Evolutionary conservation across 2,329 filamentous ascomycete species (phyloP).

Genomic region (Exophiala mesophila): DNA sequence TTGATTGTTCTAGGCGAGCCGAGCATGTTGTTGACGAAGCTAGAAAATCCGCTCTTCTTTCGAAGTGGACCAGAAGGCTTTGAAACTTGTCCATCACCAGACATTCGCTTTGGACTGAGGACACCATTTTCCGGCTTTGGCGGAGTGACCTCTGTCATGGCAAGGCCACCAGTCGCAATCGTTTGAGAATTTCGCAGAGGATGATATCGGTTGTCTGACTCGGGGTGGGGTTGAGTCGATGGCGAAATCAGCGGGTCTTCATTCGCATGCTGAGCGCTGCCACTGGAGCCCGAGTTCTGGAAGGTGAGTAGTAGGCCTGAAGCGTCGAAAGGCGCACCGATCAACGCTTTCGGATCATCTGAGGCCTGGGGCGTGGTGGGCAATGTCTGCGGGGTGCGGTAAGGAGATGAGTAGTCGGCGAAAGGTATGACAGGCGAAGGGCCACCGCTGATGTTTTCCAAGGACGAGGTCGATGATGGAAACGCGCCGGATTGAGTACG

Average conservation of each 20-base stretch:
- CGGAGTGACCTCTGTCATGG: slow-evolving; percentile 48
- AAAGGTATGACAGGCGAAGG: slow-evolving; percentile 36
- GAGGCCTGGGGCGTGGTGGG: slow-evolving; percentile 25
- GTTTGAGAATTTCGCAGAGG: slow-evolving; percentile 60
- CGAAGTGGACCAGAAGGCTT: slow-evolving; percentile 42
- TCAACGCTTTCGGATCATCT: slow-evolving; percentile 38
- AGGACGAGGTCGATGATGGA: slow-evolving; percentile 45
- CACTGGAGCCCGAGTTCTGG: slow-evolving; percentile 14
- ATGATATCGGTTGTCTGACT: slow-evolving; percentile 53
- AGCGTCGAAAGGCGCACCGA: slow-evolving; percentile 40
- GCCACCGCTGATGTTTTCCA: slow-evolving; percentile 40
- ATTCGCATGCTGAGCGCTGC: slow-evolving; percentile 20
- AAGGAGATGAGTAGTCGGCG: slow-evolving; percentile 31
- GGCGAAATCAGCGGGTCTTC: slow-evolving; percentile 38
- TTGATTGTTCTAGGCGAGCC: slow-evolving; percentile 83
- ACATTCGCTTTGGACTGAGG: slow-evolving; percentile 56
- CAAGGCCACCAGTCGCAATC: slow-evolving; percentile 35
- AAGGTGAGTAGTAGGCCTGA: slow-evolving; percentile 37
- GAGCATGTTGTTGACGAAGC: slow-evolving; percentile 77
- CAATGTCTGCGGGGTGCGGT: slow-evolving; percentile 35
- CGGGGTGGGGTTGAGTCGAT: slow-evolving; percentile 46
- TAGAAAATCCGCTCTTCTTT: slow-evolving; percentile 85
- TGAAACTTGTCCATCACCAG: slow-evolving; percentile 52
- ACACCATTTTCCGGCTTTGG: slow-evolving; percentile 44
- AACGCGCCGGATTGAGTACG: slow-evolving; percentile 44